Conservation (phyloP, 495 filamentous ascomycete species). For the Thozetella sp. region DNA sequence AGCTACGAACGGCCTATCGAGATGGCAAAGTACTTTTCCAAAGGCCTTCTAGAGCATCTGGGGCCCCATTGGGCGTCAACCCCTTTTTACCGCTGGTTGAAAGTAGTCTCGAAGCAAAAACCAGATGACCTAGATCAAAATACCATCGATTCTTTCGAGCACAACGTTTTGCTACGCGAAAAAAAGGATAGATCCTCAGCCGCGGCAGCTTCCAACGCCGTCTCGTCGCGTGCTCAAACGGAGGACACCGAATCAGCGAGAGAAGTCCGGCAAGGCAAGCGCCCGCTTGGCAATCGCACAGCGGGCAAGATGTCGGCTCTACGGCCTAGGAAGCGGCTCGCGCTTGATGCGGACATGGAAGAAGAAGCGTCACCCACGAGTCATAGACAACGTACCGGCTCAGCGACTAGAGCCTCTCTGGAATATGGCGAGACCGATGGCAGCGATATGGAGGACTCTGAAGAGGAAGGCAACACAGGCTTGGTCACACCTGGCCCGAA, state of each 20-base stretch:
- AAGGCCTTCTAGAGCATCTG: neutral
- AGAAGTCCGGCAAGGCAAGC: neutral
- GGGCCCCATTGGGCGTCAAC: neutral
- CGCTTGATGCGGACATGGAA: constrained; percentile 6
- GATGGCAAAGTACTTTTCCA: constrained; percentile 1
- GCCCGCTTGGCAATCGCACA: neutral
- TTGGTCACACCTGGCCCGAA: constrained; percentile 12
- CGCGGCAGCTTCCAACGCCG: neutral
- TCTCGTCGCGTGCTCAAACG: neutral
- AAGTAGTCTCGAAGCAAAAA: neutral
- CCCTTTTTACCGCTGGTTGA: neutral
- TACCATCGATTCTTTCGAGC: neutral
- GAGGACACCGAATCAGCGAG: neutral
- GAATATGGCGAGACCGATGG: constrained; percentile 9
- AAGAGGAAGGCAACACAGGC: constrained; percentile 24
- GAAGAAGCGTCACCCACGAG: constrained; percentile 38
- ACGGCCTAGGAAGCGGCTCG: neutral
- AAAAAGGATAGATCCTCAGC: neutral
- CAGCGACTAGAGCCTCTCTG: constrained; percentile 37
- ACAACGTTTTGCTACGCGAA: neutral
- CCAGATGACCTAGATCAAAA: neutral
- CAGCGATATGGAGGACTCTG: neutral
- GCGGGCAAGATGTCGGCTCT: neutral
- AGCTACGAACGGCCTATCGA: neutral
- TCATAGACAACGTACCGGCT: constrained; percentile 14